Evolutionary conservation across 805 yeast genomes (phyloP).

Genomic region (Huiozyma sinensis): DNA sequence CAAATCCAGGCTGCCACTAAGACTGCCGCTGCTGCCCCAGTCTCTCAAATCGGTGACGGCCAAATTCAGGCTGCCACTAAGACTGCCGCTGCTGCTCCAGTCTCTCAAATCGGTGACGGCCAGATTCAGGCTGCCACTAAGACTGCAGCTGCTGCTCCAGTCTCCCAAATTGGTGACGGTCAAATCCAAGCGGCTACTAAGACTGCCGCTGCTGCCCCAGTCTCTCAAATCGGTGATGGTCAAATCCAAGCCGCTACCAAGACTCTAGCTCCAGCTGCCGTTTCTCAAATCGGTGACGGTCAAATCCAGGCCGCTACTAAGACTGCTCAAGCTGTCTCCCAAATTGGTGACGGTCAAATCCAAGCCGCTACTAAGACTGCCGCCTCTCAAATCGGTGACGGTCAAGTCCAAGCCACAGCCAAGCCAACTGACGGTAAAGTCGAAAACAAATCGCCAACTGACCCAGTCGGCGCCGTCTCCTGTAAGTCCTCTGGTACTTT

Average conservation of each 20-base stretch:
- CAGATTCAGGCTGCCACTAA: constrained; percentile 32
- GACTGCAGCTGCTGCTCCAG: constrained; percentile 9
- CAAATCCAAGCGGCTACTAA: constrained; percentile 24
- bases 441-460: constrained; percentile 22
- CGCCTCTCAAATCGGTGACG: constrained; percentile 35
- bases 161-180: constrained; percentile 38
- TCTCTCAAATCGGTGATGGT: constrained; percentile 34
- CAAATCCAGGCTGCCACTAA: constrained; percentile 30
- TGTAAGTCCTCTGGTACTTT: constrained; percentile 32
- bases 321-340: constrained; percentile 27
- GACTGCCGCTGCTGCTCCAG: constrained; percentile 19
- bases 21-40: constrained; percentile 16
- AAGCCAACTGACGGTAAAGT: constrained; percentile 30
- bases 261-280: too few relatives aligned
- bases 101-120: constrained; percentile 51
- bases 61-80: constrained; percentile 21
- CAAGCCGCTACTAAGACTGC: constrained; percentile 33
- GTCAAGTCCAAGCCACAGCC: constrained; percentile 35
- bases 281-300: constrained; percentile 37
- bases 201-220: constrained; percentile 17
- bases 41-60: constrained; percentile 33
- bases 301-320: constrained; percentile 33
- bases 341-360: constrained; percentile 29
- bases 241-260: constrained; percentile 28
- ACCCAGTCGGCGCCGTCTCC: constrained; percentile 23